phyloP scores from a whole-genome alignment of 805 yeast species.

The Candida schatavii region DNA sequence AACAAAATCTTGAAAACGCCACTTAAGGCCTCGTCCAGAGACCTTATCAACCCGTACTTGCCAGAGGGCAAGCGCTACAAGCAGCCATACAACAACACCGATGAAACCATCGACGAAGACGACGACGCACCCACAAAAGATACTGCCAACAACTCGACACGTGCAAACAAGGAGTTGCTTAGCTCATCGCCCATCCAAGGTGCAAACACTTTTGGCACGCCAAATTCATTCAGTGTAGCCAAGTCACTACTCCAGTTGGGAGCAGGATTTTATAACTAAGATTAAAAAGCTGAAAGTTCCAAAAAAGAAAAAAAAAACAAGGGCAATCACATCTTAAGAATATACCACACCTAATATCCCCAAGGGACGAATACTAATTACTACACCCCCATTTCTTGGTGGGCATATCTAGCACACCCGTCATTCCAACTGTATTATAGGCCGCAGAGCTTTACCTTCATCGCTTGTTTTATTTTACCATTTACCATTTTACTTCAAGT shows the following conservation, averaged over 20 bases:
- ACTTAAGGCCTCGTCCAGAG: conserved; percentile 29
- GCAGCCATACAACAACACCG: conserved; percentile 13
- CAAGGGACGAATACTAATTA: too few relatives aligned
- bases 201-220: conserved; percentile 33
- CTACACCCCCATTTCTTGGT: too few relatives aligned
- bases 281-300: too few relatives aligned
- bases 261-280: conserved; percentile 7
- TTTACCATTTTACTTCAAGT: too few relatives aligned
- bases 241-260: conserved; percentile 45
- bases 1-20: conserved; percentile 45
- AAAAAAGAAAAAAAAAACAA: too few relatives aligned
- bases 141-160: conserved; percentile 1
- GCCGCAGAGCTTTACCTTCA: too few relatives aligned
- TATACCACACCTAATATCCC: not conserved
- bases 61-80: conserved; percentile 1
- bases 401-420: too few relatives aligned
- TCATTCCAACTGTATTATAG: too few relatives aligned
- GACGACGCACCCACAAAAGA: conserved; percentile 10
- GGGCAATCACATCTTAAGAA: not conserved
- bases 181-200: conserved; percentile 33
- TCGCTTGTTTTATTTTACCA: too few relatives aligned
- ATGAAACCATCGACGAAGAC: conserved; percentile 21
- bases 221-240: conserved; percentile 44
- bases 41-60: conserved; percentile 11
- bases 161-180: conserved; percentile 19